Percentiles rank a stretch among this genome's conserved stretches.
These are phyloP conservation scores for Xerocomellus intermedius DNA, from an alignment of 768 basidiomycete genomes.

Conservation along the genomic window DNA sequence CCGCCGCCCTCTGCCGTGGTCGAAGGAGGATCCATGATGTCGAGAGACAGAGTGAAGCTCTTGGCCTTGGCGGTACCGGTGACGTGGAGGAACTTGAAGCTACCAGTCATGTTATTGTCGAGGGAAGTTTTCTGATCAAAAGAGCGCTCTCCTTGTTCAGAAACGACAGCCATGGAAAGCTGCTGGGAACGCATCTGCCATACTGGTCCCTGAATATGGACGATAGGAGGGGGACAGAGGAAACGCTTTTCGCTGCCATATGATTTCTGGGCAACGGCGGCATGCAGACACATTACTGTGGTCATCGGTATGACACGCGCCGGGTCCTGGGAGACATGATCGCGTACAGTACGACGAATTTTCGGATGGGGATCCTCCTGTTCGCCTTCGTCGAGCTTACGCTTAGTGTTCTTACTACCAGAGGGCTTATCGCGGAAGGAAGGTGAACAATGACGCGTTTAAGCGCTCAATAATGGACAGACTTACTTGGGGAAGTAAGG, in stretches of 20 bases:
- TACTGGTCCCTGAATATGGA: constrained; percentile 87
- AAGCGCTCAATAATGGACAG: constrained; percentile 27
- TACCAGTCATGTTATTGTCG: constrained; percentile 81
- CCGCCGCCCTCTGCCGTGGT: constrained; percentile 38
- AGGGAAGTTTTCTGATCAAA: constrained; percentile 82
- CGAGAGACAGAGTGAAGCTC: constrained; percentile 82
- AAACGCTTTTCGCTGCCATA: constrained; percentile 96
- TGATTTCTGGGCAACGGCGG: constrained; percentile 93
- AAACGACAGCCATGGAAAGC: constrained; percentile 82
- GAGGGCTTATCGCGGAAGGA: constrained; percentile 26
- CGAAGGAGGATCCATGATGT: constrained; percentile 75
- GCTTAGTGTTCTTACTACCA: constrained; percentile 55
- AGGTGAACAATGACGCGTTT: constrained; percentile 27
- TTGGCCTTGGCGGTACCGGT: constrained; percentile 87
- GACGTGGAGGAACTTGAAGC: constrained; percentile 91
- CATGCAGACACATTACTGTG: constrained; percentile 86
- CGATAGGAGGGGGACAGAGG: constrained; percentile 89
- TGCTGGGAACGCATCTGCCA: constrained; percentile 81
- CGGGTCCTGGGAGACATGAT: constrained; percentile 76
- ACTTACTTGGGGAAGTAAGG: constrained; percentile 42
- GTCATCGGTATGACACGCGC: constrained; percentile 83
- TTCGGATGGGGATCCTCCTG: constrained; percentile 67
- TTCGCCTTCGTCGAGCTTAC: constrained; percentile 66
- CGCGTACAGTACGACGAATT: constrained; percentile 81
- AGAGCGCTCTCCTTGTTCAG: constrained; percentile 78